These are phyloP conservation scores for Passiflora organensis DNA, from an alignment of 345 rosid species.

Conservation along the genomic window DNA sequence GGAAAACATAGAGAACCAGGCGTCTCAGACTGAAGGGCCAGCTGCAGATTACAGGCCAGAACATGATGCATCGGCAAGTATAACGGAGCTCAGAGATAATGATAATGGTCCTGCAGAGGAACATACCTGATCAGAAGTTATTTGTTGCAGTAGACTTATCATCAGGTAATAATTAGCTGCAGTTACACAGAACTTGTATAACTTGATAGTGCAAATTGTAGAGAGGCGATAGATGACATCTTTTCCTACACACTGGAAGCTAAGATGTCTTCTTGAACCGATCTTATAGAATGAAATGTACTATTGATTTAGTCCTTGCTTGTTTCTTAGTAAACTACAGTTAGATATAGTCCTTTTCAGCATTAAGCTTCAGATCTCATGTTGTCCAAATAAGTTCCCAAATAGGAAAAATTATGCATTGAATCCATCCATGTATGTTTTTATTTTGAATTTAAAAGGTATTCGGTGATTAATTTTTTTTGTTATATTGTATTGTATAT, in stretches of 20 bases:
- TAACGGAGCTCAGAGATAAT: constrained; percentile 11
- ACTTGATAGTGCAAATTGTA: not conserved
- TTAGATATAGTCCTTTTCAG: no score
- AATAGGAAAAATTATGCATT: no score
- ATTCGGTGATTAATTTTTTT: no score
- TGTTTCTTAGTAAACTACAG: no score
- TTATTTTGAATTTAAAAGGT: no score
- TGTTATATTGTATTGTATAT: no score
- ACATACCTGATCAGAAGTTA: not conserved
- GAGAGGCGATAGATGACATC: not conserved
- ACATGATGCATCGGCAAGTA: constrained; percentile 2
- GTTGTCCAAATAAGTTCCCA: no score
- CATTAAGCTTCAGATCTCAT: no score
- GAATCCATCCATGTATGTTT: no score
- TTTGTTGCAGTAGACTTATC: not conserved
- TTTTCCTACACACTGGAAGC: no score
- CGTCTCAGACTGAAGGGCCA: constrained; percentile 18
- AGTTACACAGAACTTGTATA: not conserved
- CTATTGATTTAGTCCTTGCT: no score
- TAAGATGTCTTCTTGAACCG: not conserved
- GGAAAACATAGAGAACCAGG: constrained; percentile 63
- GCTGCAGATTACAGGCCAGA: constrained; percentile 6
- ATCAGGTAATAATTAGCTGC: not conserved
- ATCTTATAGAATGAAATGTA: no score
- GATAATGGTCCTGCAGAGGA: constrained; percentile 9